Percentiles rank a stretch among this genome's conserved stretches.
These are phyloP conservation scores for Boletus pseudopeckii DNA, from an alignment of 768 basidiomycete genomes.

Conservation along the genomic window DNA sequence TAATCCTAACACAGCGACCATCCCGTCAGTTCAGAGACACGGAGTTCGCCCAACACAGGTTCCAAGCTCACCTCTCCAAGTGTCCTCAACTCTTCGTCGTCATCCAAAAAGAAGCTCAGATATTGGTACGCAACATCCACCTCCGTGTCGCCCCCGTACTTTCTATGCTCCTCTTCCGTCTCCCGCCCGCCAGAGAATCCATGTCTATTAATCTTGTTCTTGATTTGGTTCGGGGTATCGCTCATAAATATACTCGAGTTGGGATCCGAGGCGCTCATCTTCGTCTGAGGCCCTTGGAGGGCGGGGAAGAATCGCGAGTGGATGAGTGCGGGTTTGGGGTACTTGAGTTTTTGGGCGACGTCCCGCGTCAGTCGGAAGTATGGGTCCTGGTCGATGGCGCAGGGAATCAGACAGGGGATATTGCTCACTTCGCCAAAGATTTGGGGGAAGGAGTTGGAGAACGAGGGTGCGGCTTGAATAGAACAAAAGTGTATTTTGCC, in stretches of 20 bases:
- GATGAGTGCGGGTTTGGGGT: slow-evolving; percentile 88
- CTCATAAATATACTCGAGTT: slow-evolving; percentile 97
- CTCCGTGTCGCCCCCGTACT: slow-evolving; percentile 85
- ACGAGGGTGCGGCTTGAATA: slow-evolving; percentile 93
- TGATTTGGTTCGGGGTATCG: slow-evolving; percentile 89
- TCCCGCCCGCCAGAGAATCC: slow-evolving; percentile 95
- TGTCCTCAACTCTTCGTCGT: slow-evolving; percentile 80
- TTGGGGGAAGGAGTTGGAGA: slow-evolving; percentile 98
- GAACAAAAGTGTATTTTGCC: slow-evolving; percentile 97
- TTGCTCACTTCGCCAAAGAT: slow-evolving; percentile 84
- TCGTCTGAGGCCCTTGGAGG: slow-evolving; percentile 94
- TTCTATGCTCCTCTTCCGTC: slow-evolving; percentile 92
- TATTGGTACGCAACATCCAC: slow-evolving; percentile 97
- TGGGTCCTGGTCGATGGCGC: slow-evolving; percentile 96
- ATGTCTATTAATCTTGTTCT: slow-evolving; percentile 95
- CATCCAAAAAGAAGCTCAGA: slow-evolving; percentile 90
- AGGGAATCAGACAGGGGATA: slow-evolving; percentile 93
- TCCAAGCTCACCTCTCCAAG: slow-evolving; percentile 59
- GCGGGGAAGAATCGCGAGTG: slow-evolving; percentile 99
- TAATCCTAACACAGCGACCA: slow-evolving; percentile 64
- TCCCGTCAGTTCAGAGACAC: background rate
- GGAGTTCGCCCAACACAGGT: too few relatives aligned
- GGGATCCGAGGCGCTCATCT: slow-evolving; percentile 96
- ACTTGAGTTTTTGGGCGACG: slow-evolving; percentile 89
- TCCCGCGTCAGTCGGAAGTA: slow-evolving; percentile 99